phyloP scores from a whole-genome alignment of 2,329 filamentous ascomycete genomes.

The Fusarium sp. region DNA sequence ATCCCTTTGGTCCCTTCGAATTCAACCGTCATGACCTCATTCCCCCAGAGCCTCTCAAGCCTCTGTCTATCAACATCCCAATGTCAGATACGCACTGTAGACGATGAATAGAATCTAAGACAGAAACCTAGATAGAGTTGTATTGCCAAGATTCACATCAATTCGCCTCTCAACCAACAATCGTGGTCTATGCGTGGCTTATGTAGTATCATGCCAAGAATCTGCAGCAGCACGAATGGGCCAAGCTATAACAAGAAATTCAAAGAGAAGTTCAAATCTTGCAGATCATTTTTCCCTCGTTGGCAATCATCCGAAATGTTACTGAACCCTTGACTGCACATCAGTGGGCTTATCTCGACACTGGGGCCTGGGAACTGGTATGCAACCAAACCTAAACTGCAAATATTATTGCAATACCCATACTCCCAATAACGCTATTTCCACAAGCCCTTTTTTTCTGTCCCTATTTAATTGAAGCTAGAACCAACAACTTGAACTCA shows the following conservation, averaged over 20 bases:
- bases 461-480: not conserved
- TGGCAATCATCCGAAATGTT: not conserved
- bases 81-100: not conserved
- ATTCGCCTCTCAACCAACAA: not conserved
- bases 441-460: not conserved
- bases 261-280: not conserved
- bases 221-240: not conserved
- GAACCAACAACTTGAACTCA: not conserved
- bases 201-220: constrained; percentile 12
- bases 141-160: constrained; percentile 1
- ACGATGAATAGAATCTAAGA: too few species aligned
- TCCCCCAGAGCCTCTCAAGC: not conserved
- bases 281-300: constrained; percentile 2
- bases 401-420: not conserved
- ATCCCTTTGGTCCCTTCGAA: not conserved
- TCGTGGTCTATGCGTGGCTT: not conserved
- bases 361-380: not conserved
- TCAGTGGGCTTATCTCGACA: constrained; percentile 4
- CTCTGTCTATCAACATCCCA: not conserved
- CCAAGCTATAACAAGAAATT: not conserved
- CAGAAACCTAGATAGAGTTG: not conserved
- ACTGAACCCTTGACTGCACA: constrained; percentile 5
- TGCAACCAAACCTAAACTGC: not conserved
- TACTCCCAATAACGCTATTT: not conserved
- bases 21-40: constrained; percentile 23